Percentiles rank a stretch among this genome's conserved stretches.
phyloP scores from a whole-genome alignment of 1,139 yeast species.

The Blastobotrys persicus region DNA sequence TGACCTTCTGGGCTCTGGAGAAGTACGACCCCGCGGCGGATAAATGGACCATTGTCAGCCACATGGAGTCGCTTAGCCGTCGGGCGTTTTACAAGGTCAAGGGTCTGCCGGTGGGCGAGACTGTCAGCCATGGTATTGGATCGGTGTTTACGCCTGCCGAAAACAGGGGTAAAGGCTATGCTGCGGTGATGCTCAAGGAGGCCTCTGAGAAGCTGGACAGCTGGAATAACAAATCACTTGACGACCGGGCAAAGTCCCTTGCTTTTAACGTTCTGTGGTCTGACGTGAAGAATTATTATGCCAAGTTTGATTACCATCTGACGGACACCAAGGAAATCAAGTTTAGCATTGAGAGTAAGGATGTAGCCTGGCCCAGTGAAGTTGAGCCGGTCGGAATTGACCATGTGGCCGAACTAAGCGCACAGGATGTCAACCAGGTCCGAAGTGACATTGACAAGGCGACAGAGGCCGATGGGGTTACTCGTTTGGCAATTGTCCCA shows the following conservation, averaged over 20 bases:
- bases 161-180: constrained; percentile 65
- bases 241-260: constrained; percentile 34
- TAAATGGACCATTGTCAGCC: constrained; percentile 39
- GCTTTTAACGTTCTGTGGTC: constrained; percentile 59
- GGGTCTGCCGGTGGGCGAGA: constrained; percentile 29
- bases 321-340: constrained; percentile 27
- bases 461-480: constrained; percentile 22
- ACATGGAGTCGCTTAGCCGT: constrained; percentile 49
- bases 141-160: constrained; percentile 61
- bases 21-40: constrained; percentile 19
- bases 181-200: constrained; percentile 50
- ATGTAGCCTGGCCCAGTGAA: constrained; percentile 18
- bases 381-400: constrained; percentile 37
- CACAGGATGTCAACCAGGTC: constrained; percentile 33
- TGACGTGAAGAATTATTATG: constrained; percentile 69
- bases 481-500: constrained; percentile 14
- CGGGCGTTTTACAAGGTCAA: constrained; percentile 38
- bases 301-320: constrained; percentile 53
- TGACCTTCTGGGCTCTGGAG: constrained; percentile 34
- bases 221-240: constrained; percentile 35
- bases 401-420: constrained; percentile 38
- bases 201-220: constrained; percentile 44
- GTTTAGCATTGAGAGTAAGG: constrained; percentile 23
- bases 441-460: constrained; percentile 29
- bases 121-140: constrained; percentile 57